These are phyloP conservation scores for Baorangia bicolor DNA, from an alignment of 768 basidiomycete genomes.

Conservation along the genomic window DNA sequence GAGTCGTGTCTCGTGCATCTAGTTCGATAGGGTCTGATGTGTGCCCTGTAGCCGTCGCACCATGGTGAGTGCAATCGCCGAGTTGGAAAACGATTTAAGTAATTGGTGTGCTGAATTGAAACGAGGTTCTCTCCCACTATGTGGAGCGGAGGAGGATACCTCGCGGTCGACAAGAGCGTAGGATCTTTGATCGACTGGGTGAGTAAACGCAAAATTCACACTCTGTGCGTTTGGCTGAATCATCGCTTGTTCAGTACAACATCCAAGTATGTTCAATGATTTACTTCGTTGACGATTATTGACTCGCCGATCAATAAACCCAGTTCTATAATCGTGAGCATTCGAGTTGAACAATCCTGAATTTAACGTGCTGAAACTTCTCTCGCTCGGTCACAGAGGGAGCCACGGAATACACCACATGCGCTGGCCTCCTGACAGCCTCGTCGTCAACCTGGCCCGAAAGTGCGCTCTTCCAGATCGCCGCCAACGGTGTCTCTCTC, in stretches of 20 bases:
- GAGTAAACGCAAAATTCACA: too few species aligned
- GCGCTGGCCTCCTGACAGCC: conserved; percentile 51
- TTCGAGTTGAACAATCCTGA: neutral
- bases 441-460: too few species aligned
- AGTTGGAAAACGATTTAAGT: neutral
- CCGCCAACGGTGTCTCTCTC: too few species aligned
- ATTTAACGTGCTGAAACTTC: neutral
- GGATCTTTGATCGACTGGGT: too few species aligned
- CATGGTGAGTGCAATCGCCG: conserved; percentile 8
- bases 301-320: neutral
- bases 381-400: conserved; percentile 44
- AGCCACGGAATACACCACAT: conserved; percentile 60
- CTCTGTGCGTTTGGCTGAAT: neutral
- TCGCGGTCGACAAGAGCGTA: too few species aligned
- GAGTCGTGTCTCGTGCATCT: too few species aligned
- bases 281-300: neutral
- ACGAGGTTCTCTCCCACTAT: too few species aligned
- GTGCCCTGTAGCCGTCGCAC: conserved; percentile 9
- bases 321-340: conserved; percentile 30
- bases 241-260: conserved; percentile 29
- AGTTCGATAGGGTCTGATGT: neutral
- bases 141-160: too few species aligned
- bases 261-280: conserved; percentile 32
- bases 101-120: neutral
- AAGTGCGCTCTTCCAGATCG: too few species aligned